Percentiles rank a stretch among this genome's conserved stretches.
Conservation (phyloP, 192 early-diverging fungal species). For the Kappamyces sp. region DNA sequence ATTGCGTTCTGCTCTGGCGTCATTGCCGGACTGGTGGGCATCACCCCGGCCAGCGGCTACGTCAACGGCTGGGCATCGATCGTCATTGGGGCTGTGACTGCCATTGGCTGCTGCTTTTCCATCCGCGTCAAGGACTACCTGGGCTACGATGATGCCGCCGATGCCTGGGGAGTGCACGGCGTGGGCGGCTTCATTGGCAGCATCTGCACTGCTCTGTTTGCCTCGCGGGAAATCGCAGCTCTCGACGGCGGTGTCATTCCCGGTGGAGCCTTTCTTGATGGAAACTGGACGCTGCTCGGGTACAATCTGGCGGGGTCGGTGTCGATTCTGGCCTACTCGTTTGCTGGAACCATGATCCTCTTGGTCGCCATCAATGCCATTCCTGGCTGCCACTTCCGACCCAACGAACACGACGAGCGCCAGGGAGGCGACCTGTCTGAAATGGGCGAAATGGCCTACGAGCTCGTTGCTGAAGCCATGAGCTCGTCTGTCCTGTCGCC, state of each 20-base stretch:
- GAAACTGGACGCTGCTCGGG: constrained; percentile 62
- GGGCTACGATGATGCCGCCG: constrained; percentile 87
- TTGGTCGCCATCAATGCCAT: constrained; percentile 70
- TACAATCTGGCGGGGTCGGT: constrained; percentile 65
- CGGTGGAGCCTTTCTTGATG: constrained; percentile 62
- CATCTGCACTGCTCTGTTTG: constrained; percentile 89
- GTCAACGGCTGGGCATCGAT: constrained; percentile 77
- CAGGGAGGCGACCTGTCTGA: constrained; percentile 74
- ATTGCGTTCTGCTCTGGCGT: constrained; percentile 94
- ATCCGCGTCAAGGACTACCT: constrained; percentile 77
- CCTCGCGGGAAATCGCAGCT: constrained; percentile 63
- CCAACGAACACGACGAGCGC: constrained; percentile 69
- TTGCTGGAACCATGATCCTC: constrained; percentile 72
- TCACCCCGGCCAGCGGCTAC: constrained; percentile 87
- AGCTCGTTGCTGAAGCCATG: constrained; percentile 21
- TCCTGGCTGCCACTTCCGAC: constrained; percentile 72
- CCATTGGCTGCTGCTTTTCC: constrained; percentile 71
- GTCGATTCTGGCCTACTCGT: constrained; percentile 61
- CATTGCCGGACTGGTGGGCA: constrained; percentile 84
- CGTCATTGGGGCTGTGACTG: constrained; percentile 73
- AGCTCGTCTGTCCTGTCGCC: no score
- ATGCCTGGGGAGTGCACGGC: constrained; percentile 68
- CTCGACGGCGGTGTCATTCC: constrained; percentile 49
- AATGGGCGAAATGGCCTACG: constrained; percentile 84
- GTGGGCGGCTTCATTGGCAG: constrained; percentile 71